Evolutionary conservation across 1,284 basidiomycete genomes (phyloP).

Genomic region (Marasmius oreades): DNA sequence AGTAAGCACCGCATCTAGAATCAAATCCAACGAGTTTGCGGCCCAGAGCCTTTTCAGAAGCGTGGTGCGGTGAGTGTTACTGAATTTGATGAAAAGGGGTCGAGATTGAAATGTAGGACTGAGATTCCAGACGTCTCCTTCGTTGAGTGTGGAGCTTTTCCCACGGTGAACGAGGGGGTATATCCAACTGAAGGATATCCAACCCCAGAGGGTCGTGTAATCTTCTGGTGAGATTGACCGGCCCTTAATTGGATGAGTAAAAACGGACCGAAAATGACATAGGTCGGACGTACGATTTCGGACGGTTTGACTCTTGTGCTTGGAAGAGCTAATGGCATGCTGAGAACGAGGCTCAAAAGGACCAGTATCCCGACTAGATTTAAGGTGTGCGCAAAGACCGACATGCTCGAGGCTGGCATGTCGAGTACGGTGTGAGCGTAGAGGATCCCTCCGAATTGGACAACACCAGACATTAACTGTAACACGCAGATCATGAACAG

Average conservation of each 20-base stretch:
- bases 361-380: slow-evolving; percentile 40
- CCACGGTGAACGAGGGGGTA: slow-evolving; percentile 64
- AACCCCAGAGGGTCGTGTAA: slow-evolving; percentile 69
- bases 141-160: slow-evolving; percentile 58
- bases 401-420: slow-evolving; percentile 31
- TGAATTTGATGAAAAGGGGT: slow-evolving; percentile 63
- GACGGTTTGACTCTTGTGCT: slow-evolving; percentile 41
- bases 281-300: slow-evolving; percentile 46
- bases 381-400: slow-evolving; percentile 25
- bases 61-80: slow-evolving; percentile 24
- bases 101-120: slow-evolving; percentile 67
- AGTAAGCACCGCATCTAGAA: slow-evolving; percentile 66
- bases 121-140: slow-evolving; percentile 69
- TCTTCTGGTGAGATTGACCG: slow-evolving; percentile 64
- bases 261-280: neutral
- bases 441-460: slow-evolving; percentile 46
- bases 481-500: slow-evolving; percentile 47
- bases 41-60: slow-evolving; percentile 18
- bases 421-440: slow-evolving; percentile 42
- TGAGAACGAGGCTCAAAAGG: slow-evolving; percentile 43
- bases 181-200: slow-evolving; percentile 83
- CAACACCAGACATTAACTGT: slow-evolving; percentile 36
- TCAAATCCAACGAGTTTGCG: slow-evolving; percentile 72
- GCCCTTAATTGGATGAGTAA: slow-evolving; percentile 34
- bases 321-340: slow-evolving; percentile 58